Evolutionary conservation across 371 early-diverging fungal species (phyloP), one percentile per base, ranked within the genome.

Genomic region (Massospora cicadina): DNA sequence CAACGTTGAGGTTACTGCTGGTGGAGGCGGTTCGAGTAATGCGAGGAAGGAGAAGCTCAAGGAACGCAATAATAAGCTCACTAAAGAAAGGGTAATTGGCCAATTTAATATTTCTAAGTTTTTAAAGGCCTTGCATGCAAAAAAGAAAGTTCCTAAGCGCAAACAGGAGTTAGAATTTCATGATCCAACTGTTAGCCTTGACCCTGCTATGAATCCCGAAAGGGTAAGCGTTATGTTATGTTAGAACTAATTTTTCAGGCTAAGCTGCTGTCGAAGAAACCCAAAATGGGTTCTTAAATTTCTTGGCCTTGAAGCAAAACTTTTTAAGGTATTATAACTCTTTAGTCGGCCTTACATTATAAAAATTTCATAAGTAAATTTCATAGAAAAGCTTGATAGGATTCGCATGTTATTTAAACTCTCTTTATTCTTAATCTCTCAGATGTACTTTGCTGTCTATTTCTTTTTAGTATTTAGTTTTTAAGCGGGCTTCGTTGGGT

Each of bases 1-100:
- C 65, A 87, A 85, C 68, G 86, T 88, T 29, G 88, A 87, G 68
- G 66, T 88, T 66, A 87, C 89, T n/a, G 88, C 82, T 31, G 89
- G 89, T 61, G 86, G 85, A 55, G 89, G 89, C 58, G 89, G 89
- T 65, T 79, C 78, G 72, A 82, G 81, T 69, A 79, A 79, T 31
- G 69, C 71, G 21, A 77, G 87, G 56, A 79, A 74, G 65, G 72
- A 83, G 26, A 86, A 86, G 68, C 70, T 88, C 54, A 77, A 80
- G 60, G 69, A 72, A 1, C 84, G 83, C 67, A 81, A 85, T 54
- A 80, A 83, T 29, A 75, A 81, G 29, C 69, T 88, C 63, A 73
- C 79, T 29, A 74, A 81, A 65, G 87, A 87, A 71, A 74, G 86
- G 70, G 84, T 83, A 77, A 77, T 57, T 43, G 43, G 10, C 43